Conservation (phyloP, 495 filamentous ascomycete genomes). For the Hypomontagnella monticulosa region DNA sequence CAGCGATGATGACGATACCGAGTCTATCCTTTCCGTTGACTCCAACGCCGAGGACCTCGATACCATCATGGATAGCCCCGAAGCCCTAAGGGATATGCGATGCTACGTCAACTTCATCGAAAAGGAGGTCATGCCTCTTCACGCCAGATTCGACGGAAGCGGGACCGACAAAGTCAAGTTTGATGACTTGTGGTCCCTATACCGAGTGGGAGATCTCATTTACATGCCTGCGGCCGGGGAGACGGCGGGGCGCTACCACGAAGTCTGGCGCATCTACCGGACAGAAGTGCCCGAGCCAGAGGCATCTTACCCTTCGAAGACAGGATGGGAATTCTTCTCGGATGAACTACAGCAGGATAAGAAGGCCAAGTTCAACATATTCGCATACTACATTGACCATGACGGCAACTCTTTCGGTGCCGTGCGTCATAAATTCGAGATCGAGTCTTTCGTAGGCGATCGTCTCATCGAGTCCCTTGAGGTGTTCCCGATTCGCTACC, state of each 20-base stretch:
- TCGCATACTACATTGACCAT: slow-evolving; percentile 64
- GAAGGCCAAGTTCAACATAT: slow-evolving; percentile 42
- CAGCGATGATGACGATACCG: slow-evolving; percentile 30
- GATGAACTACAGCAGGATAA: slow-evolving; percentile 37
- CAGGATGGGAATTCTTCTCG: slow-evolving; percentile 41
- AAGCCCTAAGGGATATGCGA: slow-evolving; percentile 47
- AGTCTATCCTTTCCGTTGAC: slow-evolving; percentile 39
- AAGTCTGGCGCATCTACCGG: slow-evolving; percentile 48
- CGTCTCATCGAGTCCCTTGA: slow-evolving; percentile 61
- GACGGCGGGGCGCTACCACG: slow-evolving; percentile 37
- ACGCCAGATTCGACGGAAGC: slow-evolving; percentile 38
- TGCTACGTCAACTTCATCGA: slow-evolving; percentile 52
- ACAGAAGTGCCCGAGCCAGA: slow-evolving; percentile 38
- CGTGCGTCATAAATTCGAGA: slow-evolving; percentile 51
- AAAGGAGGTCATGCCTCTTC: slow-evolving; percentile 48
- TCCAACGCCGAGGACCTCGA: slow-evolving; percentile 45
- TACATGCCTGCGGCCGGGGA: slow-evolving; percentile 44
- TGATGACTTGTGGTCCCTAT: slow-evolving; percentile 52
- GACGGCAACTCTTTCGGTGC: slow-evolving; percentile 67
- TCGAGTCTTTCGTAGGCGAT: slow-evolving; percentile 64
- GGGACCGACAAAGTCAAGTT: slow-evolving; percentile 42
- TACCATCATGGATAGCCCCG: slow-evolving; percentile 43
- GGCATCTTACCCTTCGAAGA: slow-evolving; percentile 25
- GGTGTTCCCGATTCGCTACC: slow-evolving; percentile 67
- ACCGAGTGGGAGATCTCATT: slow-evolving; percentile 49